Base-by-base conservation (phyloP, 352 stramenopile species). In the Globisporangium okanoganense region DNA sequence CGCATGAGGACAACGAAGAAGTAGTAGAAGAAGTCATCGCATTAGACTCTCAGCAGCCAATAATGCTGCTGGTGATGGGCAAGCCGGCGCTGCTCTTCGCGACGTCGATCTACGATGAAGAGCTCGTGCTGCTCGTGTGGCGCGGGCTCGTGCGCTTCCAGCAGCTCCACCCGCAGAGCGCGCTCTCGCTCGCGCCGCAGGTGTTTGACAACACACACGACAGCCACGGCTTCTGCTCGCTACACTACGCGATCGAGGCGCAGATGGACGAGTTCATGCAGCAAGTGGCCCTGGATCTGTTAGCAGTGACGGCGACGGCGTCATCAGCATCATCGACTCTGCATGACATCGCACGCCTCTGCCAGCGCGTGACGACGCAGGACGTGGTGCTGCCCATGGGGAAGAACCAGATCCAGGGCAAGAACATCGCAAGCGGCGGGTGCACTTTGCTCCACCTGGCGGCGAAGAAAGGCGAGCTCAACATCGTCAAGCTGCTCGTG, bases 91-190 rank as follows among this genome's bases (percentile, higher is more conserved):
- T 95, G 33, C 65, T 91, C 18, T 95, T 93, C 52, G 82, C 84
- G 35, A 73, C 85, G 7, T 92, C 85, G 44, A 88, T 95, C 55
- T 95, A 95, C 62, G 85, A 95, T 62, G 85, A 95, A 60, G 78
- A 92, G 36, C 70, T 95, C 35, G 78, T 82, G 33, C 48, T 76
- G 31, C 58, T 87, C 35, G 75, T 92, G 64, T 90, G 81, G 79
- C 59, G 59, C 29, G 82, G 81, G 0, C 72, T 89, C 24, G 41
- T 82, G 24, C 67, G 67, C 24, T 73, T 90, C 67, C 77, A 83
- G 25, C 58, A 66, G 25, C 53, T 27, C 1, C 69, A 79, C 52
- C 44, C 29, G 12, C 63, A 64, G 10, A 48, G 56, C 2, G 76
- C 13, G 10, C 14, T 89, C 29, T 69, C 86, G 48, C 61, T 90